phyloP scores from a whole-genome alignment of 1,284 basidiomycete species.

The Tremellales sp. region DNA sequence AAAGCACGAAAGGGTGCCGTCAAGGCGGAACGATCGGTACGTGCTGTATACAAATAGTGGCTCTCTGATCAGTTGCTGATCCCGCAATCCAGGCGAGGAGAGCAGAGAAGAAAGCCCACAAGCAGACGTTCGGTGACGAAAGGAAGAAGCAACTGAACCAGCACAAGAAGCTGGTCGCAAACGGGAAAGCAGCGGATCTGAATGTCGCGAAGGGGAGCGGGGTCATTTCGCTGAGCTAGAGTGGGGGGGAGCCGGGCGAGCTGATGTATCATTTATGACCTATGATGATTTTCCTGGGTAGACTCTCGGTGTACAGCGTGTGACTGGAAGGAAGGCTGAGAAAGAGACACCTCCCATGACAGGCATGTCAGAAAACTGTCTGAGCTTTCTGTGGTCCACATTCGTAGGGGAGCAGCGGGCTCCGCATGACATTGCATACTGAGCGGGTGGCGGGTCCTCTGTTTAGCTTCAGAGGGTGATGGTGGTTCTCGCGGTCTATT shows the following conservation, averaged over 20 bases:
- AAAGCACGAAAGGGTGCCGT: slow-evolving; percentile 82
- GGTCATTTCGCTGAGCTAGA: slow-evolving; percentile 37
- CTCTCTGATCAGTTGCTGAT: neutral
- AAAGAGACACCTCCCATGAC: neutral
- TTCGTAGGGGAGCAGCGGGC: no score
- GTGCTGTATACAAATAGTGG: slow-evolving; percentile 17
- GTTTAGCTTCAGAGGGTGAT: no score
- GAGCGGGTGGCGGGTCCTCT: no score
- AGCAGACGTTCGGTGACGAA: slow-evolving; percentile 71
- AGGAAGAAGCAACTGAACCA: slow-evolving; percentile 64
- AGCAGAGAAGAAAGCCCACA: slow-evolving; percentile 73
- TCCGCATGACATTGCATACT: no score
- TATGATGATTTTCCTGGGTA: slow-evolving; percentile 4
- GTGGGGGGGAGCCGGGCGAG: neutral
- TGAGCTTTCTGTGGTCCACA: neutral
- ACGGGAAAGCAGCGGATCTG: slow-evolving; percentile 46
- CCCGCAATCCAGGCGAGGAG: slow-evolving; percentile 53
- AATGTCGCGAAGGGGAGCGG: slow-evolving; percentile 28
- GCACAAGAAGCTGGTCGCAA: slow-evolving; percentile 43
- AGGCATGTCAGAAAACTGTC: neutral
- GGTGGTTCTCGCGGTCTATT: no score
- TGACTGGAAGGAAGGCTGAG: no score
- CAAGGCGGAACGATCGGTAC: slow-evolving; percentile 69
- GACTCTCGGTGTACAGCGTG: no score
- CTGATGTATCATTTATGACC: slow-evolving; percentile 2